These are phyloP conservation scores for Abrus pulchellus DNA, from an alignment of 306 rosid species.

Conservation along the genomic window DNA sequence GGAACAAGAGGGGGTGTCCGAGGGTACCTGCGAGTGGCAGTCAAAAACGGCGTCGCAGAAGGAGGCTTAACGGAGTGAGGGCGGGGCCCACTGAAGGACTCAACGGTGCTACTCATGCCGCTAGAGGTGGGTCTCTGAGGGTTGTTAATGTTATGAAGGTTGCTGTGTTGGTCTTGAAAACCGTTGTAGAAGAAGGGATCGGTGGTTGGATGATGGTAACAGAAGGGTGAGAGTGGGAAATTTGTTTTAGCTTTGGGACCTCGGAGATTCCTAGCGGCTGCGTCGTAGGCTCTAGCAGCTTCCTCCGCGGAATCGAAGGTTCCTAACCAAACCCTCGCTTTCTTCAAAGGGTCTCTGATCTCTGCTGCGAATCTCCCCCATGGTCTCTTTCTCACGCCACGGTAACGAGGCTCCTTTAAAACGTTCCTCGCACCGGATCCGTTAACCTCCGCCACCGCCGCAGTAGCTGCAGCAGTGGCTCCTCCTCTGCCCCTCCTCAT, in stretches of 20 bases:
- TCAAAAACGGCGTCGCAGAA: background rate
- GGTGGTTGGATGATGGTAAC: slow-evolving; percentile 44
- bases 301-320: slow-evolving; percentile 89
- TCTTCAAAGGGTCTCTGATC: slow-evolving; percentile 92
- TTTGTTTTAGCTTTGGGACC: slow-evolving; percentile 88
- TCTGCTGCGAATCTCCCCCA: slow-evolving; percentile 95
- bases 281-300: slow-evolving; percentile 85
- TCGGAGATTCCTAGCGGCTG: slow-evolving; percentile 76
- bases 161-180: slow-evolving; percentile 36
- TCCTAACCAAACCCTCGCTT: slow-evolving; percentile 86
- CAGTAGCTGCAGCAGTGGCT: slow-evolving; percentile 26
- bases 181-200: slow-evolving; percentile 58
- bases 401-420: slow-evolving; percentile 64
- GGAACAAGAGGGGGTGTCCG: slow-evolving; percentile 75
- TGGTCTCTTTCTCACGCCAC: slow-evolving; percentile 87
- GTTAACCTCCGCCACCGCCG: slow-evolving; percentile 18
- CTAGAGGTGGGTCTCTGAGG: slow-evolving; percentile 76
- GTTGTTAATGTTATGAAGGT: slow-evolving; percentile 23
- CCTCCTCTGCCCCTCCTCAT: slow-evolving; percentile 74
- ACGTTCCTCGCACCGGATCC: slow-evolving; percentile 54
- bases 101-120: slow-evolving; percentile 81
- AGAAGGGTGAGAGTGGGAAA: slow-evolving; percentile 58
- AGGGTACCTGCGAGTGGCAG: slow-evolving; percentile 52
- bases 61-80: slow-evolving; percentile 1
- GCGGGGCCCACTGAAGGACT: slow-evolving; percentile 85